phyloP scores from a whole-genome alignment of 768 basidiomycete species.

The Lactarius akahatsu region DNA sequence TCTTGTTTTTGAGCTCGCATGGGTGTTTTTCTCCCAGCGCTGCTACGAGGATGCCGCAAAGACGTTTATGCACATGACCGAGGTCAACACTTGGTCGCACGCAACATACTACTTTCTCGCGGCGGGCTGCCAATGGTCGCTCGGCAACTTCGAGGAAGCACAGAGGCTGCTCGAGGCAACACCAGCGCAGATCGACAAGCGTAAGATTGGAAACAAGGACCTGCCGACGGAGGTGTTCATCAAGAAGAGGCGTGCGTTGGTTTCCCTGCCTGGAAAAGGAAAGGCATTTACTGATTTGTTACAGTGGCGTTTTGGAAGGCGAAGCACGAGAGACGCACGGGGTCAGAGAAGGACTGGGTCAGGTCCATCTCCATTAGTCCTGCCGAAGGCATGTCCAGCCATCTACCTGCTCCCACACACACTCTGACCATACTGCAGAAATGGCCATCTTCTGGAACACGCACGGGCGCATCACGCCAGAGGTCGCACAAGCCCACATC shows the following conservation, averaged over 20 bases:
- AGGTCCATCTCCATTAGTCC: slow-evolving; percentile 62
- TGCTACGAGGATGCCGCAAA: slow-evolving; percentile 68
- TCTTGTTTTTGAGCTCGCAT: slow-evolving; percentile 74
- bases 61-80: slow-evolving; percentile 59
- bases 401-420: too few relatives aligned
- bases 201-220: slow-evolving; percentile 63
- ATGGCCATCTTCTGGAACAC: slow-evolving; percentile 81
- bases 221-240: slow-evolving; percentile 77
- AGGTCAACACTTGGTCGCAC: slow-evolving; percentile 72
- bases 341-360: slow-evolving; percentile 50
- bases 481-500: slow-evolving; percentile 59
- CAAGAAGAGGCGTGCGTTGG: slow-evolving; percentile 64
- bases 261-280: not conserved
- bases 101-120: slow-evolving; percentile 78
- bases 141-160: slow-evolving; percentile 56
- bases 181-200: slow-evolving; percentile 57
- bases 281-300: not conserved
- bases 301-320: slow-evolving; percentile 73
- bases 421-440: slow-evolving; percentile 43
- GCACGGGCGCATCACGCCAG: slow-evolving; percentile 56
- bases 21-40: slow-evolving; percentile 65
- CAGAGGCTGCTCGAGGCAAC: slow-evolving; percentile 60
- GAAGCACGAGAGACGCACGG: slow-evolving; percentile 58
- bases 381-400: slow-evolving; percentile 57
- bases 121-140: slow-evolving; percentile 67